Evolutionary conservation across 306 rosid genomes (phyloP), one percentile per base, ranked within the genome.

Genomic region (Sicyos baderoa): DNA sequence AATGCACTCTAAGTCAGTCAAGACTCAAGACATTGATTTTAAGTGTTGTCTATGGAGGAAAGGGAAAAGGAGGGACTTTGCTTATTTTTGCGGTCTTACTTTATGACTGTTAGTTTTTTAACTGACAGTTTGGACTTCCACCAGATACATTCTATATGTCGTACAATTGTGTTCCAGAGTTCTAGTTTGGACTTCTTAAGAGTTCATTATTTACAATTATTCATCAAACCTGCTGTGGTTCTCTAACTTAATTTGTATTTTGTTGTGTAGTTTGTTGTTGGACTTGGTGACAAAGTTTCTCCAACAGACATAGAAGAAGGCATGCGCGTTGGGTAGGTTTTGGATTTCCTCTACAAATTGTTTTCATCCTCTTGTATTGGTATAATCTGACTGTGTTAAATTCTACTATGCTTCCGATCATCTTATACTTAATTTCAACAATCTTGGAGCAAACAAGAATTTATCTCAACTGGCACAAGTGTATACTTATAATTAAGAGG

Each of bases 251-350:
- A 32, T 73, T 15, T 72, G 15, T 70, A 40, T 71, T 40, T 77
- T 77, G 58, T 44, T 40, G 70, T 72, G 68, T 89, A 94, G 99
- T 94, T 94, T 85, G 99, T 94, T 73, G 99, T 94, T 62, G 99
- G 99, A 64, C 84, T 94, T n/a, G 99, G 99, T 73, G 99, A 94
- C 79, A 94, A 94, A 82, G 97, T 94, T 79, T 94, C 99, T 66
- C 99, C 99, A 44, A 94, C 99, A 13, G 99, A 94, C 76, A 94
- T 94, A 56, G 99, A 94, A 79, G 99, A 94, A 80, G 99, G 99
- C 64, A 94, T 94, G 99, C 97, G 99, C 48, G 99, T 94, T 55
- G 99, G 99, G 99, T 93, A 86, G 69, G 92, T 79, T 49, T 49
- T 52, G 72, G 45, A 8, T 16, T 2, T 9, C 25, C 45, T 7